Percentiles rank a stretch among this genome's conserved stretches.
Conservation (phyloP, 2,329 filamentous ascomycete species). For the Didymella exigua region DNA sequence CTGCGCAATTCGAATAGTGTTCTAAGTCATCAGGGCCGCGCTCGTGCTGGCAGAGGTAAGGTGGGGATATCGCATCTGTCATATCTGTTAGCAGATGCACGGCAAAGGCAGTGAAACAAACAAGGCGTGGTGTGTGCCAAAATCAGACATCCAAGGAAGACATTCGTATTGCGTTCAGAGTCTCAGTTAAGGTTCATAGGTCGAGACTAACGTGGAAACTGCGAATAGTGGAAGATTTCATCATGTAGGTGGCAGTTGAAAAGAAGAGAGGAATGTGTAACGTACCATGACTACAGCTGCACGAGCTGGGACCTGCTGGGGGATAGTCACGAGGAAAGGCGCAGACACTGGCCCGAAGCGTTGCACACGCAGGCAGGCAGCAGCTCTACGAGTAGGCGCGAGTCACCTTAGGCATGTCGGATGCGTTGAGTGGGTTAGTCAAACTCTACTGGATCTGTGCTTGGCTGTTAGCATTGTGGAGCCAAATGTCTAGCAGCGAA, state of each 20-base stretch:
- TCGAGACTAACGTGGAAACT: constrained; percentile 83
- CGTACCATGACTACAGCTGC: constrained; percentile 3
- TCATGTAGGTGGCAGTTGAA: constrained; percentile 57
- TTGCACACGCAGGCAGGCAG: neutral
- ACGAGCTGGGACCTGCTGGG: neutral
- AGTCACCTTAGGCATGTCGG: neutral
- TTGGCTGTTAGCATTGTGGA: constrained; percentile 1
- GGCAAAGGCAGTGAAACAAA: constrained; percentile 7
- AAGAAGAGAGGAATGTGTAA: constrained; percentile 17
- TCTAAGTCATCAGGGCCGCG: too few relatives aligned
- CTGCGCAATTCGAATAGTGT: neutral
- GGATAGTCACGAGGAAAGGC: neutral
- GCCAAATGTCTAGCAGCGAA: neutral
- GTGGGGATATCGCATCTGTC: constrained; percentile 8
- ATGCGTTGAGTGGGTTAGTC: neutral
- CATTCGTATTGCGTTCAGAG: constrained; percentile 65
- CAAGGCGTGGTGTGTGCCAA: constrained; percentile 2
- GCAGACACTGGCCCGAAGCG: neutral
- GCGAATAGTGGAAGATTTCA: constrained; percentile 81
- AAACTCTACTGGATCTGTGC: neutral
- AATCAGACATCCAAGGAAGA: constrained; percentile 81
- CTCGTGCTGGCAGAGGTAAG: too few relatives aligned
- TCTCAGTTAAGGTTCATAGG: constrained; percentile 63
- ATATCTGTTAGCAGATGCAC: constrained; percentile 26
- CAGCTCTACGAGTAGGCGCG: neutral